Evolutionary conservation across 2,329 filamentous ascomycete species (phyloP).

Genomic region (Dactylonectria estremocensis): DNA sequence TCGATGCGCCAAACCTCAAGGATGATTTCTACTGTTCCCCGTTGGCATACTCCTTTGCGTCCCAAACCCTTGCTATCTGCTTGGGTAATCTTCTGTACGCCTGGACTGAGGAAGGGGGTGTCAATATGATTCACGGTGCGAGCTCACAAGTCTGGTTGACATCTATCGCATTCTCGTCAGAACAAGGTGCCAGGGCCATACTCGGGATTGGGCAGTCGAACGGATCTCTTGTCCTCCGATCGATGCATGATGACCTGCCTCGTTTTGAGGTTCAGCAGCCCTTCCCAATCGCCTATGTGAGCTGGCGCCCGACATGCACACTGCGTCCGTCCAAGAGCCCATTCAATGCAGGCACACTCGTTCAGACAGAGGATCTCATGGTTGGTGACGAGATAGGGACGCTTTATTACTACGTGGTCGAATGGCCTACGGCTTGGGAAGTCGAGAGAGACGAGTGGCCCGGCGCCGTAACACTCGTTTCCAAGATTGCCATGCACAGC

Average conservation of each 20-base stretch:
- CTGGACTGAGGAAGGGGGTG: slow-evolving; percentile 86
- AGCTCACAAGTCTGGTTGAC: slow-evolving; percentile 73
- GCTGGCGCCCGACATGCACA: slow-evolving; percentile 80
- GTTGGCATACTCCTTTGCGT: slow-evolving; percentile 84
- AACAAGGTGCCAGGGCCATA: slow-evolving; percentile 81
- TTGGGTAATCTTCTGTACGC: slow-evolving; percentile 85
- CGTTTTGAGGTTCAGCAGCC: slow-evolving; percentile 84
- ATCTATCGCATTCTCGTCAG: slow-evolving; percentile 91
- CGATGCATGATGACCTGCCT: slow-evolving; percentile 77
- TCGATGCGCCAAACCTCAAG: slow-evolving; percentile 90
- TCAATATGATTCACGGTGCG: slow-evolving; percentile 62
- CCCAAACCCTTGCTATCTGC: slow-evolving; percentile 86
- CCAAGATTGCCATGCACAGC: slow-evolving; percentile 82
- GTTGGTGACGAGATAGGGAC: slow-evolving; percentile 88
- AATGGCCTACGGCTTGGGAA: slow-evolving; percentile 82
- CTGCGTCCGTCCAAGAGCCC: slow-evolving; percentile 67
- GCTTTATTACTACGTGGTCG: slow-evolving; percentile 90
- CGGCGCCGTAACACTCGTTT: slow-evolving; percentile 83
- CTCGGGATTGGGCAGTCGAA: slow-evolving; percentile 88
- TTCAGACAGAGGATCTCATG: slow-evolving; percentile 85
- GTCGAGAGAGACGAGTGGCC: slow-evolving; percentile 78
- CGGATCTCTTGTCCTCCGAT: slow-evolving; percentile 83
- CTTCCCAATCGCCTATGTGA: slow-evolving; percentile 82
- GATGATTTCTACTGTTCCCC: slow-evolving; percentile 97
- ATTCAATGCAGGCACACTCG: slow-evolving; percentile 62